Evolutionary conservation across 78 protist genomes (phyloP).

Genomic region (Speleostelium caveatum): DNA sequence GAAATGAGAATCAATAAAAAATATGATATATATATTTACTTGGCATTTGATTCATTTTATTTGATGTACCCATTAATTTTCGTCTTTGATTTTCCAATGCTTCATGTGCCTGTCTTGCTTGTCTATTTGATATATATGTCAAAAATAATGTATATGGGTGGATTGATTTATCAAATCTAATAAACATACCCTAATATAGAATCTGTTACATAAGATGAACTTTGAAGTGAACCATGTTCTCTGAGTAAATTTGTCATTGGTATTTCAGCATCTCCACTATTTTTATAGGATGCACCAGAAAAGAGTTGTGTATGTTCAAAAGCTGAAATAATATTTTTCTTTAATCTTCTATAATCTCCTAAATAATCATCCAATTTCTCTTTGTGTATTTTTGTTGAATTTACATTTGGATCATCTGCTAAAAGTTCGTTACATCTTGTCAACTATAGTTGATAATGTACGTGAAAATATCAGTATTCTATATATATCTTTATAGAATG

Average conservation of each 20-base stretch:
- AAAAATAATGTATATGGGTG: not conserved
- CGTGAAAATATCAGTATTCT: not conserved
- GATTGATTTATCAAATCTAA: not conserved
- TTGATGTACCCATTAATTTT: constrained; percentile 48
- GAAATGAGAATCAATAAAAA: not conserved
- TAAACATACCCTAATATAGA: constrained; percentile 74
- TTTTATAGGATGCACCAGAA: constrained; percentile 53
- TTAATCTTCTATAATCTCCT: constrained; percentile 51
- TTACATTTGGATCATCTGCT: constrained; percentile 49
- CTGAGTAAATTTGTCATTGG: constrained; percentile 62
- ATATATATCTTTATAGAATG: not conserved
- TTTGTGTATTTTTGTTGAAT: constrained; percentile 41
- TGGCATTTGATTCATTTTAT: constrained; percentile 51
- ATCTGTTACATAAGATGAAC: constrained; percentile 26
- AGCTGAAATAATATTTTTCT: constrained; percentile 16
- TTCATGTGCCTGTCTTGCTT: constrained; percentile 80
- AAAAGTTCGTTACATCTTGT: constrained; percentile 55
- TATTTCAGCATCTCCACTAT: constrained; percentile 45
- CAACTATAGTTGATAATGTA: not conserved
- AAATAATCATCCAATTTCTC: constrained; percentile 62
- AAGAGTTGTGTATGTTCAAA: constrained; percentile 32
- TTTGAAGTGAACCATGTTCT: constrained; percentile 39
- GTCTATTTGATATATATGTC: too few species aligned
- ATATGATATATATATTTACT: constrained; percentile 5
- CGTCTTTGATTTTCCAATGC: constrained; percentile 74